Base-by-base conservation (phyloP, 352 stramenopile genomes). In the Globisporangium echinulatum region DNA sequence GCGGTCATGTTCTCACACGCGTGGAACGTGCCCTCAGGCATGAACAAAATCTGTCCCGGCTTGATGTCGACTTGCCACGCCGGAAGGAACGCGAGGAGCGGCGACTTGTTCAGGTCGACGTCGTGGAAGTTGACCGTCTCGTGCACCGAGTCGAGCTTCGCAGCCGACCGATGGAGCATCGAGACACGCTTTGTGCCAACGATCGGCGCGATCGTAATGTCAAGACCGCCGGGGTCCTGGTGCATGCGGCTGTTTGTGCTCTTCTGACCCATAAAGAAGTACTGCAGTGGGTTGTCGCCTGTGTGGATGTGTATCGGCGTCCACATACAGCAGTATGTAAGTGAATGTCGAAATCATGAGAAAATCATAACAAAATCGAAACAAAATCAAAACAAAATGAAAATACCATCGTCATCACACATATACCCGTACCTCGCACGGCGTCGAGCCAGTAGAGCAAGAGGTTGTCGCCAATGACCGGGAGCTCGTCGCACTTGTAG, bases 161-260 rank as follows among this genome's bases (percentile, higher is more conserved):
- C 81, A 3, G 82, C 73, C 14, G 87, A 67, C 17, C 82, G 79
- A 51, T 90, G 79, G 44, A 89, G 54, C 82, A 91, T 90, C 1
- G 77, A 85, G 46, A 89, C 78, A 43, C 79, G 79, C 67, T 92
- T 90, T 6, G 79, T 87, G 17, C 81, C 82, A 39, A 97, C 79
- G 60, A 98, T 96, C n/a, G 92, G 92, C 39, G 92, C 85, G 65
- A 98, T 98, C 7, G 86, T 89, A 63, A 98, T 97, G 52, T 85
- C 88, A 6, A 98, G 76, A 40, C 93, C 93, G 49, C 93, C 93
- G 0, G 73, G 76, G 69, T 98, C 93, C 43, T 82, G 76, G 66
- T 98, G 93, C 63, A 98, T 88, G 36, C 90, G 87, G 39, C 83
- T 97, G 46, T 81, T 82, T 4, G 92, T 98, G 51, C 82, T 90